phyloP scores from a whole-genome alignment of 2,329 filamentous ascomycete genomes.

The Aspergillus neotritici region DNA sequence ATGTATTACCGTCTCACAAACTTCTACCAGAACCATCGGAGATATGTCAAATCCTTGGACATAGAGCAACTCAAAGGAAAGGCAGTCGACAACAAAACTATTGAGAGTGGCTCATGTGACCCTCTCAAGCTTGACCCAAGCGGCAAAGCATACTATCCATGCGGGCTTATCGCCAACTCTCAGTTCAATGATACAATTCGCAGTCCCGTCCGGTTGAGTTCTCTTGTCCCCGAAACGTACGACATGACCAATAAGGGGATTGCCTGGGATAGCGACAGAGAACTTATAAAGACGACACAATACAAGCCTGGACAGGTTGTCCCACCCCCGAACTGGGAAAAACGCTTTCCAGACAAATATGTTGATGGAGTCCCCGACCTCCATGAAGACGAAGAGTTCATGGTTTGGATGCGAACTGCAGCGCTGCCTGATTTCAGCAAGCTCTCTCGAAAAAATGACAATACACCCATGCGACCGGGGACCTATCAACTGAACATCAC shows the following conservation, averaged over 20 bases:
- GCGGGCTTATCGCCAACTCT: constrained; percentile 93
- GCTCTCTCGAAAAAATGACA: constrained; percentile 77
- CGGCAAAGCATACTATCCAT: constrained; percentile 81
- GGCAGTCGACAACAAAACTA: constrained; percentile 53
- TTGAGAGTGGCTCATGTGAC: constrained; percentile 66
- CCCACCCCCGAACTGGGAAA: constrained; percentile 80
- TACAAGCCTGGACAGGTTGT: constrained; percentile 63
- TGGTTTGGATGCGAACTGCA: constrained; percentile 98
- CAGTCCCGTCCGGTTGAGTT: constrained; percentile 52
- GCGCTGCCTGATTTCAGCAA: constrained; percentile 94
- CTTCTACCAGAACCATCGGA: constrained; percentile 97
- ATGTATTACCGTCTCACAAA: constrained; percentile 96
- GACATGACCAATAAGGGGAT: constrained; percentile 72
- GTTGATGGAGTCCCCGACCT: constrained; percentile 64
- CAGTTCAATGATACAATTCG: constrained; percentile 90
- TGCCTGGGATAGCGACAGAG: constrained; percentile 78
- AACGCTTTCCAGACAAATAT: constrained; percentile 66
- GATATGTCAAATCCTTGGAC: constrained; percentile 88
- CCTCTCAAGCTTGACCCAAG: constrained; percentile 57
- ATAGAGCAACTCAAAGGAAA: constrained; percentile 75
- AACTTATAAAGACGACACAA: constrained; percentile 66
- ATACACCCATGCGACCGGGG: constrained; percentile 59
- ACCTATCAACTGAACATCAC: constrained; percentile 71
- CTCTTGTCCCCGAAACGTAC: constrained; percentile 59
- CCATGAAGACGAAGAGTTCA: constrained; percentile 73